Percentiles rank a stretch among this genome's conserved stretches.
Evolutionary conservation across 306 rosid species (phyloP).

Genomic region (Fragaria ananassa): DNA sequence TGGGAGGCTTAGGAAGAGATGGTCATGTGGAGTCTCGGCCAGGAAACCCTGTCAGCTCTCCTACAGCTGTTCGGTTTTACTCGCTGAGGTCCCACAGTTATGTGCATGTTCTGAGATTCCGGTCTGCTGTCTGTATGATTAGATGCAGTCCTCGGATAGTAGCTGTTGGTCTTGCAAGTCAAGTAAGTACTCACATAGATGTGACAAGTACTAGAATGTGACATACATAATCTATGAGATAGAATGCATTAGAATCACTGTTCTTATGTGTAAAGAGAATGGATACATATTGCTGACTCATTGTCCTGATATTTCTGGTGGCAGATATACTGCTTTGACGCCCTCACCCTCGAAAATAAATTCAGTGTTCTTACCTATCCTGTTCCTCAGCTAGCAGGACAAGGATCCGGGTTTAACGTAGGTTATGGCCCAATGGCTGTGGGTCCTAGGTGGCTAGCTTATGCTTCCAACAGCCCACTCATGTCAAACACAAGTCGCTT

Average conservation of each 20-base stretch:
- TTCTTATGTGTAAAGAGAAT: not conserved
- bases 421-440: constrained; percentile 95
- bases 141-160: constrained; percentile 83
- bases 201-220: constrained; percentile 11
- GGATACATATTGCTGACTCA: constrained; percentile 8
- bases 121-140: constrained; percentile 79
- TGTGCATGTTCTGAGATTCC: constrained; percentile 78
- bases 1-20: constrained; percentile 49
- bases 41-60: constrained; percentile 44
- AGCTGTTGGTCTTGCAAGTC: constrained; percentile 84
- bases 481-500: constrained; percentile 57
- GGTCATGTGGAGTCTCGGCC: constrained; percentile 39
- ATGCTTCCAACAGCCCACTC: constrained; percentile 66
- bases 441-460: constrained; percentile 97
- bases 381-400: constrained; percentile 73
- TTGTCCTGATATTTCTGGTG: constrained; percentile 28
- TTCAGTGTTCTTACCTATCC: constrained; percentile 85
- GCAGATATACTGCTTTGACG: constrained; percentile 92
- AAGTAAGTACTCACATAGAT: constrained; percentile 50
- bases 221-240: not conserved
- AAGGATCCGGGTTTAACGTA: constrained; percentile 73
- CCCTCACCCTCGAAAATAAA: constrained; percentile 67
- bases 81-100: constrained; percentile 71
- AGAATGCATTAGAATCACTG: not conserved
- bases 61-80: constrained; percentile 81